Conservation (phyloP, 2,329 filamentous ascomycete genomes). For the Alternaria gaisen region DNA sequence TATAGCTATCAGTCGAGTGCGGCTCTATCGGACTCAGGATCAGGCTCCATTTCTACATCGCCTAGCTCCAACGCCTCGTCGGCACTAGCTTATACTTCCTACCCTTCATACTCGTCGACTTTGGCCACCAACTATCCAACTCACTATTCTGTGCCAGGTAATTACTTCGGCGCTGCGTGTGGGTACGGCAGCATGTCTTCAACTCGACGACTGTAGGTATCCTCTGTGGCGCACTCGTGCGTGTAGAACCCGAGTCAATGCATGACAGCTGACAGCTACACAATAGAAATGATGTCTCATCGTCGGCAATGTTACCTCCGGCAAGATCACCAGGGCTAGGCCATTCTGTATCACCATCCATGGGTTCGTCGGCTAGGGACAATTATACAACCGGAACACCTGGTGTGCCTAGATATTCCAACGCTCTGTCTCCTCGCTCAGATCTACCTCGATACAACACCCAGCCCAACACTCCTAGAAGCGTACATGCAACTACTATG, state of each 20-base stretch:
- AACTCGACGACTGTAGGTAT: conserved; percentile 57
- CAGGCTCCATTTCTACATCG: conserved; percentile 63
- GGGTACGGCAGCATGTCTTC: conserved; percentile 51
- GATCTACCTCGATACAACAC: conserved; percentile 47
- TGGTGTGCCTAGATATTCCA: conserved; percentile 45
- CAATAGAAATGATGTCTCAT: conserved; percentile 56
- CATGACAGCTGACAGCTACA: conserved; percentile 52
- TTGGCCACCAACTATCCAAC: conserved; percentile 47
- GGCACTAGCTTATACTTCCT: conserved; percentile 55
- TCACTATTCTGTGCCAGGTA: conserved; percentile 41
- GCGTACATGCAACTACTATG: conserved; percentile 45
- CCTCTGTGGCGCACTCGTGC: conserved; percentile 46
- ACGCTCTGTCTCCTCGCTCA: conserved; percentile 49
- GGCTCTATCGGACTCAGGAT: conserved; percentile 65
- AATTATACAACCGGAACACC: conserved; percentile 56
- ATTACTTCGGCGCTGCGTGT: conserved; percentile 50
- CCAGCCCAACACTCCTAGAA: conserved; percentile 50
- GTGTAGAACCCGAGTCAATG: conserved; percentile 44
- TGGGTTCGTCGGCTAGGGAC: conserved; percentile 54
- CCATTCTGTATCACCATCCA: conserved; percentile 53
- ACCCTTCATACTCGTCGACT: conserved; percentile 48
- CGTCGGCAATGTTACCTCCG: conserved; percentile 58
- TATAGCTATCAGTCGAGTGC: conserved; percentile 61
- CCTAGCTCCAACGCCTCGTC: conserved; percentile 62
- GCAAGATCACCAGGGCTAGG: conserved; percentile 53